These are phyloP conservation scores for Podospora sp. DNA, from an alignment of 495 filamentous ascomycete species.

Conservation along the genomic window DNA sequence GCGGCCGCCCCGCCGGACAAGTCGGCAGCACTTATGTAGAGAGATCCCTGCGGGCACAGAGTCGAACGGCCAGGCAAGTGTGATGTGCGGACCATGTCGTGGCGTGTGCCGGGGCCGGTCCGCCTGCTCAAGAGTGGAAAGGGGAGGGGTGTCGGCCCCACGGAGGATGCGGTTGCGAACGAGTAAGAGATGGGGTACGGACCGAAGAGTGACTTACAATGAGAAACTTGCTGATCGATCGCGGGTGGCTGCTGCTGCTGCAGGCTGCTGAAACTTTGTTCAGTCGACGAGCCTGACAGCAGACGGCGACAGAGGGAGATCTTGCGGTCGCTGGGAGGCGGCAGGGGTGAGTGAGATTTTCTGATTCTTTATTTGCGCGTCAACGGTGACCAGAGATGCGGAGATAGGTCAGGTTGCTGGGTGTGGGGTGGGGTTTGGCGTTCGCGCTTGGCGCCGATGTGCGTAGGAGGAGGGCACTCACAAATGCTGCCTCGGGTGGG, in stretches of 20 bases:
- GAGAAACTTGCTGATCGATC: background rate
- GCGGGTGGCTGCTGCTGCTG: background rate
- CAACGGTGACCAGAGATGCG: slow-evolving; percentile 18
- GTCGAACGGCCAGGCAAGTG: background rate
- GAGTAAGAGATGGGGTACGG: background rate
- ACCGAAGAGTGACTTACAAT: slow-evolving; percentile 3
- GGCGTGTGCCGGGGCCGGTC: background rate
- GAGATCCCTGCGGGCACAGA: background rate
- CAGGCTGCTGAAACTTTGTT: background rate
- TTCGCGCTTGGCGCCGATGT: slow-evolving; percentile 1
- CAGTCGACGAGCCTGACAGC: slow-evolving; percentile 14
- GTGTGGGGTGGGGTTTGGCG: slow-evolving; percentile 16
- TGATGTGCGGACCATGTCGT: background rate
- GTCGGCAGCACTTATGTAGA: background rate
- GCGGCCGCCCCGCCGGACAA: background rate
- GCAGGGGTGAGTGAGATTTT: slow-evolving; percentile 24
- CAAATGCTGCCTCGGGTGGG: background rate
- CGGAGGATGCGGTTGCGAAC: background rate
- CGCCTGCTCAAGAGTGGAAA: background rate
- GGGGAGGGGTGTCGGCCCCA: background rate
- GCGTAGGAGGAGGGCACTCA: background rate
- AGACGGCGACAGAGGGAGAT: slow-evolving; percentile 18
- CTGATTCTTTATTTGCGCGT: slow-evolving; percentile 30
- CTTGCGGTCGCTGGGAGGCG: slow-evolving; percentile 10
- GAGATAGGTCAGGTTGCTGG: background rate